Base-by-base conservation (phyloP, 2,329 filamentous ascomycete genomes). In the Teratosphaeriaceae sp. region DNA sequence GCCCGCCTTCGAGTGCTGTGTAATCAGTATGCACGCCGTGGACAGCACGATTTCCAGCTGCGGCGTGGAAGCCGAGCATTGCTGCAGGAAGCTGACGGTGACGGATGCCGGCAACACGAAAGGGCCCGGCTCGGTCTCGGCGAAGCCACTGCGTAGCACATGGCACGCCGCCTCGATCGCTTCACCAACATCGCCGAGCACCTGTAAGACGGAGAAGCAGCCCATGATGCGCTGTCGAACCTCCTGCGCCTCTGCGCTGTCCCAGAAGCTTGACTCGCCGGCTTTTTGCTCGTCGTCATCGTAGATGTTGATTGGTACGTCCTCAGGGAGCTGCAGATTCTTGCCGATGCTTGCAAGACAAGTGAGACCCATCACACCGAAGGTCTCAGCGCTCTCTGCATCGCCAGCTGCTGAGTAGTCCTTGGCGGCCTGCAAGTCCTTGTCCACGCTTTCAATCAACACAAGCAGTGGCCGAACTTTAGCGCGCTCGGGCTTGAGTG, bases 71-170 rank as follows among this genome's bases (percentile, higher is more conserved):
- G 75, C 65, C 18, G 80, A 75, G 41, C 57, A 62, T 38, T 60
- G 58, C 40, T 74, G 75, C 3, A 75, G 70, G 36, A 92, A 71
- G 31, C 79, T 71, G 9, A 80, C 77, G n/a, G 85, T 78, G 49
- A 79, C 72, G 1, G 73, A 67, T 0, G 83, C 72, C 2, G 82
- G 75, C 47, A 94, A 79, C 7, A 89, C 85, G 54, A 92, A 90
- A 1, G 85, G 84, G 0, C 86, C 86, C 2, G 83, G 78, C 20
- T 80, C 76, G 0, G 73, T 75, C 61, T 94, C 87, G 1, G 81
- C 81, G 56, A 89, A 89, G 0, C 87, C 87, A 16, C 80, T 76
- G 30, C 81, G 78, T 38, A 90, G 72, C 37, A 89, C 77, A 44
- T 73, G 74, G 64, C 86, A 92, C 24, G 82, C 79, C 3, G 78